phyloP scores from a whole-genome alignment of 2,329 filamentous ascomycete genomes.

The Fusarium nelsonii region DNA sequence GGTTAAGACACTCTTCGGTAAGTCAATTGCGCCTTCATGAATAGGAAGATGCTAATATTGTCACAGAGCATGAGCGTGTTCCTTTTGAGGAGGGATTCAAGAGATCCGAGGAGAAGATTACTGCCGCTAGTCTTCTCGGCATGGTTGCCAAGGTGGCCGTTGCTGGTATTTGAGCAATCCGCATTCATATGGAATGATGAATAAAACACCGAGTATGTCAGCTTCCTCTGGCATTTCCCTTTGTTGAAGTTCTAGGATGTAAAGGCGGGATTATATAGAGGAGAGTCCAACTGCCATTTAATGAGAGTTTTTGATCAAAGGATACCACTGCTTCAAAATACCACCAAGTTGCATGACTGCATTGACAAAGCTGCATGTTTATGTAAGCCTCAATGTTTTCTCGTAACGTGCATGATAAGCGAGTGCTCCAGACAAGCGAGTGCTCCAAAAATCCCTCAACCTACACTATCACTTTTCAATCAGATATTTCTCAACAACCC shows the following conservation, averaged over 20 bases:
- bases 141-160: slow-evolving; percentile 32
- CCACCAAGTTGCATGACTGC: not conserved
- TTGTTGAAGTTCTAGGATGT: not conserved
- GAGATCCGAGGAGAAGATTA: slow-evolving; percentile 30
- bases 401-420: too few species aligned
- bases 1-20: slow-evolving; percentile 44
- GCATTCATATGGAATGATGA: not conserved
- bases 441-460: too few species aligned
- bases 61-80: slow-evolving; percentile 36
- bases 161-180: slow-evolving; percentile 10
- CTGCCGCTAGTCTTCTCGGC: slow-evolving; percentile 34
- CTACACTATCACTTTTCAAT: too few species aligned
- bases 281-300: not conserved
- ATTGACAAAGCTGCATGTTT: not conserved
- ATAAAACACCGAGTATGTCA: slow-evolving; percentile 8
- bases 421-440: too few species aligned
- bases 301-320: not conserved
- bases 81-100: slow-evolving; percentile 40
- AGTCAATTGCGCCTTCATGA: not conserved
- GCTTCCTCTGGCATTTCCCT: slow-evolving; percentile 19
- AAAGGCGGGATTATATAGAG: not conserved
- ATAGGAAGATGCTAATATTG: not conserved
- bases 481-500: too few species aligned
- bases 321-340: too few species aligned
- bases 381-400: not conserved